Conservation (phyloP, 352 stramenopile genomes). For the Globisporangium rhizosaccharum region DNA sequence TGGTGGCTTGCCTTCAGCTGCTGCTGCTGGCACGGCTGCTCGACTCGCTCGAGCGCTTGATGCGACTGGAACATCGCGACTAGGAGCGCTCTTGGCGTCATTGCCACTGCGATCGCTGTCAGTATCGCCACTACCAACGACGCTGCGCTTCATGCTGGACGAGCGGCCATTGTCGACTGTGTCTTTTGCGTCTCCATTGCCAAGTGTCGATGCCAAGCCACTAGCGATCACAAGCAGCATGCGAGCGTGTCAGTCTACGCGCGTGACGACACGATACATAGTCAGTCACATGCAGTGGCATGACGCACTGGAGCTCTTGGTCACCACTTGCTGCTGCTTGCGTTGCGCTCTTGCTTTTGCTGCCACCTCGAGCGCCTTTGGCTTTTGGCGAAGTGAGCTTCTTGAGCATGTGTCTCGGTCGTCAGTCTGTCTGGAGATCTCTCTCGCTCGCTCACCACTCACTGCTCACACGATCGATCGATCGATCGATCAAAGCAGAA, state of each 20-base stretch:
- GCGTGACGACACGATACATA: not conserved
- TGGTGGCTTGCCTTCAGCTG: not conserved
- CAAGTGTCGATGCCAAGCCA: too few species aligned
- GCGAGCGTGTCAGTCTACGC: not conserved
- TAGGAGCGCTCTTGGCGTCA: not conserved
- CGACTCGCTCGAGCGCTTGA: not conserved
- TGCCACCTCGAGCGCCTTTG: constrained; percentile 1
- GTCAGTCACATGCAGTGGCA: not conserved
- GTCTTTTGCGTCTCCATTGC: too few species aligned
- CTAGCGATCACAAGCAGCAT: not conserved
- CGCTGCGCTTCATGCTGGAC: not conserved
- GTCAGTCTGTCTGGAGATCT: not conserved
- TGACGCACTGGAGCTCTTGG: constrained; percentile 2
- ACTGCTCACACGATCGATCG: not conserved
- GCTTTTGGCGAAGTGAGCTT: constrained; percentile 39
- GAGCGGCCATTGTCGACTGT: not conserved
- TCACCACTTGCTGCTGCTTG: not conserved
- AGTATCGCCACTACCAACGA: not conserved
- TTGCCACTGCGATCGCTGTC: not conserved
- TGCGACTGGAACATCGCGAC: not conserved
- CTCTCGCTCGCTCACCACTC: not conserved
- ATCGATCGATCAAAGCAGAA: too few species aligned
- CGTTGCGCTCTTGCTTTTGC: not conserved
- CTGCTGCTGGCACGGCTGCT: not conserved
- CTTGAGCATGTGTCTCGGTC: constrained; percentile 25